Evolutionary conservation across 768 basidiomycete genomes (phyloP).

Genomic region (Russula virescens): DNA sequence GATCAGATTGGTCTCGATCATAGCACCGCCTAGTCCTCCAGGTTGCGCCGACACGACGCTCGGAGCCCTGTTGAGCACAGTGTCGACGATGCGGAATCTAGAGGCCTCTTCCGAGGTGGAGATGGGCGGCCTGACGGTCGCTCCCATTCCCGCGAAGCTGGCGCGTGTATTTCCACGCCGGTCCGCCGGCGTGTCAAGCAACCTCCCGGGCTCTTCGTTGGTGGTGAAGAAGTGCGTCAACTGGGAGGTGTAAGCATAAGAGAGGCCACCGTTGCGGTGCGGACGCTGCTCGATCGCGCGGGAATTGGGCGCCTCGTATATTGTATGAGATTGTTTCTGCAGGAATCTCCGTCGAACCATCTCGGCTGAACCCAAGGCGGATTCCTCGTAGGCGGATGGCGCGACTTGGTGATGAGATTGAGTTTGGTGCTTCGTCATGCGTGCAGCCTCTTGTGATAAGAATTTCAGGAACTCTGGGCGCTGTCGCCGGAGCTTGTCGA

Average conservation of each 20-base stretch:
- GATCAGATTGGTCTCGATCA: constrained; percentile 32
- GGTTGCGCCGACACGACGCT: constrained; percentile 28
- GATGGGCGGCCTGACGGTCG: constrained; percentile 26
- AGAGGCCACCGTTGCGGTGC: constrained; percentile 56
- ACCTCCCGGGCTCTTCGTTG: constrained; percentile 52
- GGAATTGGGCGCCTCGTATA: constrained; percentile 27
- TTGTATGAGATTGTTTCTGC: constrained; percentile 27
- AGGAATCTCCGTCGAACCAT: constrained; percentile 38
- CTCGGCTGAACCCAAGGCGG: constrained; percentile 9
- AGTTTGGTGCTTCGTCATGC: constrained; percentile 3
- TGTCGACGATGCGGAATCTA: constrained; percentile 31
- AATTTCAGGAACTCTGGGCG: constrained; percentile 52
- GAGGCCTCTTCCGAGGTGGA: constrained; percentile 16
- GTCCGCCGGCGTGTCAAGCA: constrained; percentile 27
- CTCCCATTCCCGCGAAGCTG: constrained; percentile 43
- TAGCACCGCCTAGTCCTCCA: constrained; percentile 34
- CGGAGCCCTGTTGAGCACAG: constrained; percentile 37
- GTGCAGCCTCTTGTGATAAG: constrained; percentile 30
- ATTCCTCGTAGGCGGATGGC: constrained; percentile 22
- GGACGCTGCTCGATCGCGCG: constrained; percentile 55
- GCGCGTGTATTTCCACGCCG: constrained; percentile 27
- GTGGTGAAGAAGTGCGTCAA: constrained; percentile 51
- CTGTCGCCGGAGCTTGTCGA: constrained; percentile 49
- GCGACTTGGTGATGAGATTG: background rate
- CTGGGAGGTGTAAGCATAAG: constrained; percentile 48